A percentile compares a stretch with the other conserved stretches of the same genome.
These are phyloP conservation scores for Selaginella tamariscina DNA, from an alignment of 75 land plant species.

Conservation along the genomic window DNA sequence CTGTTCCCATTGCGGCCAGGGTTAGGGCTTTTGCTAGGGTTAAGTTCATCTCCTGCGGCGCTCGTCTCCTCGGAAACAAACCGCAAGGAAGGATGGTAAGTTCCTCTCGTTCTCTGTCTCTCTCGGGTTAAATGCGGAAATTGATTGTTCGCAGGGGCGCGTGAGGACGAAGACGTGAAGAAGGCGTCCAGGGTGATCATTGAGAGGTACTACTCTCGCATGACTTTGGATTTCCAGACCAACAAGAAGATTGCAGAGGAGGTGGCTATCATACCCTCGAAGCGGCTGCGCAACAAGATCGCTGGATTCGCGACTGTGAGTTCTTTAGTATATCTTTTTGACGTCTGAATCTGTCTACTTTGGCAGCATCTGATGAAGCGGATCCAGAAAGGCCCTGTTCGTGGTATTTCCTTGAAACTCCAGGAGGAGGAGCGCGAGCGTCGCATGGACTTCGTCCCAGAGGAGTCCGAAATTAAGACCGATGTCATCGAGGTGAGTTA, in stretches of 20 bases:
- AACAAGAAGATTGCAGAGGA: constrained; percentile 67
- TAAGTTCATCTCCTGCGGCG: constrained; percentile 1
- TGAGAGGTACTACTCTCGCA: constrained; percentile 49
- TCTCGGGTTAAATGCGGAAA: no score
- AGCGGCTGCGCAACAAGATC: constrained; percentile 58
- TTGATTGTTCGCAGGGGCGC: constrained; percentile 34
- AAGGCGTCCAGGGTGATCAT: constrained; percentile 54
- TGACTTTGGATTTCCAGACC: constrained; percentile 64
- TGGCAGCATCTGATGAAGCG: constrained; percentile 42
- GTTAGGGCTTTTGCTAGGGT: background rate
- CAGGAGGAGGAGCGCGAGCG: constrained; percentile 71
- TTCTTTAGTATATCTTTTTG: background rate
- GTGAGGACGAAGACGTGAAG: constrained; percentile 70
- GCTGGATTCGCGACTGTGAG: constrained; percentile 51
- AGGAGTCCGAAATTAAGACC: constrained; percentile 49
- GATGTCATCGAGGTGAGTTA: constrained; percentile 40
- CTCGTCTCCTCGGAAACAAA: background rate
- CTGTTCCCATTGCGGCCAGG: background rate
- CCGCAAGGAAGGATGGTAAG: background rate
- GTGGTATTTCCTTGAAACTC: constrained; percentile 52
- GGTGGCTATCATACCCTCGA: constrained; percentile 52
- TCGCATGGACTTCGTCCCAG: constrained; percentile 61
- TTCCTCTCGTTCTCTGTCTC: no score
- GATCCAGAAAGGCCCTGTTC: constrained; percentile 53
- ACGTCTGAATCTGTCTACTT: background rate